Conservation (phyloP, 495 filamentous ascomycete species). For the Aspergillus avenaceus region DNA sequence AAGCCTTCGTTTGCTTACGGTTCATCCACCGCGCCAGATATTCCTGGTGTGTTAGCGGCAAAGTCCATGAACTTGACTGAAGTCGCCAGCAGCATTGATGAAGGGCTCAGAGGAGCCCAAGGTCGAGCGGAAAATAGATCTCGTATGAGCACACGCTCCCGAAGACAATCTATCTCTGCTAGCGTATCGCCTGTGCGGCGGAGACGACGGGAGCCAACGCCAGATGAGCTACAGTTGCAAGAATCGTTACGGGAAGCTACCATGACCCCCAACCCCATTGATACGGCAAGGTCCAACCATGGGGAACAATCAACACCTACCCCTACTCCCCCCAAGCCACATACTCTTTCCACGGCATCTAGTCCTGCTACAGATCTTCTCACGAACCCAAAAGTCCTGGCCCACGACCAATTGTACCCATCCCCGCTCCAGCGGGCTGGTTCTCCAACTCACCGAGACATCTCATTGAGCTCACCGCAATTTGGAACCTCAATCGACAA, state of each 20-base stretch:
- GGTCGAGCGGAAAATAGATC: conserved; percentile 14
- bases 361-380: conserved; percentile 21
- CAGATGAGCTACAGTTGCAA: conserved; percentile 37
- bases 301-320: conserved; percentile 28
- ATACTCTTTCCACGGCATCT: conserved; percentile 32
- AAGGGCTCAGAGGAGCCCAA: conserved; percentile 19
- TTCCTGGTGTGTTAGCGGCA: conserved; percentile 20
- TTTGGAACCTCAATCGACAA: conserved; percentile 29
- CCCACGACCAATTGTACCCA: conserved; percentile 29
- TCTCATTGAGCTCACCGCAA: conserved; percentile 18
- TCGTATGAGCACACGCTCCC: conserved; percentile 5
- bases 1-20: conserved; percentile 34
- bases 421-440: conserved; percentile 25
- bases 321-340: conserved; percentile 35
- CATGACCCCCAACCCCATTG: conserved; percentile 11
- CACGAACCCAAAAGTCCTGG: conserved; percentile 17
- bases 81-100: conserved; percentile 24
- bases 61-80: conserved; percentile 18
- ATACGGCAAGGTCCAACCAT: conserved; percentile 5
- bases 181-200: conserved; percentile 16
- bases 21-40: conserved; percentile 19
- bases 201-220: conserved; percentile 35
- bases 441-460: conserved; percentile 6
- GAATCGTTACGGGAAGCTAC: conserved; percentile 27
- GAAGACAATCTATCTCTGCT: conserved; percentile 7